These are phyloP conservation scores for Stephanocyclus meneghinianus DNA, from an alignment of 352 stramenopile genomes.

Conservation along the genomic window DNA sequence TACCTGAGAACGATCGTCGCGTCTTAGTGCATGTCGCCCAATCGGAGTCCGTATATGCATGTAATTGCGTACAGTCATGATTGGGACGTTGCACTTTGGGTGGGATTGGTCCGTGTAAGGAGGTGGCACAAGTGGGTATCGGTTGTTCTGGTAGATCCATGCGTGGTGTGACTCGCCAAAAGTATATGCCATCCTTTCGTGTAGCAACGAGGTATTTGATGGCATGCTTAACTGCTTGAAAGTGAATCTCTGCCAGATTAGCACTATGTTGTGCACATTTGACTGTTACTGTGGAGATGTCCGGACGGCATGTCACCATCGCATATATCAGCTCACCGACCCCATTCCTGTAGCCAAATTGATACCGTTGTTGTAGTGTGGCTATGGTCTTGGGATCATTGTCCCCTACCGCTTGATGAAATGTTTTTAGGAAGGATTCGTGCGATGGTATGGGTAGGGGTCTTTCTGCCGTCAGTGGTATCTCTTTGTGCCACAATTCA, in stretches of 20 bases:
- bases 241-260: slow-evolving; percentile 26
- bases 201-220: slow-evolving; percentile 10
- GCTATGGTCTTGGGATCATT: neutral
- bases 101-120: neutral
- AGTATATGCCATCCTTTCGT: slow-evolving; percentile 32
- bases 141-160: slow-evolving; percentile 20
- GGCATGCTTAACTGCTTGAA: slow-evolving; percentile 22
- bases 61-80: neutral
- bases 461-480: neutral
- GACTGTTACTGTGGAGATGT: slow-evolving; percentile 2
- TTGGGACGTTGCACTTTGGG: neutral
- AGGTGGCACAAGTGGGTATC: slow-evolving; percentile 7
- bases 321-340: neutral
- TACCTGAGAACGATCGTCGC: slow-evolving; percentile 18
- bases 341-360: slow-evolving; percentile 5
- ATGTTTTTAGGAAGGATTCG: neutral
- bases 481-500: neutral
- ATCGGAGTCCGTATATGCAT: slow-evolving; percentile 24
- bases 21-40: neutral
- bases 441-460: neutral
- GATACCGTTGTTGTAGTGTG: slow-evolving; percentile 5
- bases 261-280: slow-evolving; percentile 20
- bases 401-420: neutral
- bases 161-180: slow-evolving; percentile 22
- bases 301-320: slow-evolving; percentile 3